phyloP scores from a whole-genome alignment of 2,329 filamentous ascomycete genomes.

The Cryphonectria carpinicola region DNA sequence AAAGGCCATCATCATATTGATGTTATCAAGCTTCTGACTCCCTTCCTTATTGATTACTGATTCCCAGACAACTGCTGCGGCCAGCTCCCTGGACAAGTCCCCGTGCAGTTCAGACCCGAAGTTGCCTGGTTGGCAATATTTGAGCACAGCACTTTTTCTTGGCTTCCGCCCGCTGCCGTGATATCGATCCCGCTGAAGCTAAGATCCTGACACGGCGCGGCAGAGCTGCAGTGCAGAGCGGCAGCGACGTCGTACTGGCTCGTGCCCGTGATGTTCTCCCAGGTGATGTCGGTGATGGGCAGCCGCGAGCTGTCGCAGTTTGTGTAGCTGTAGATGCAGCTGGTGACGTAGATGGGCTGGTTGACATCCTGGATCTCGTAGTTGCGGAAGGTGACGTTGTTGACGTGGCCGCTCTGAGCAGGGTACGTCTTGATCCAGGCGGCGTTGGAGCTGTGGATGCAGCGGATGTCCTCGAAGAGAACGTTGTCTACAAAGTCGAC shows the following conservation, averaged over 20 bases:
- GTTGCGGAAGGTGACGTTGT: conserved; percentile 50
- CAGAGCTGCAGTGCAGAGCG: conserved; percentile 49
- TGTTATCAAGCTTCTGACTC: neutral
- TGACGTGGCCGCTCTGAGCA: conserved; percentile 44
- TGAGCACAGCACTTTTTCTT: conserved; percentile 47
- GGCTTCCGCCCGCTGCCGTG: conserved; percentile 44
- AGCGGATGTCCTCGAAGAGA: conserved; percentile 43
- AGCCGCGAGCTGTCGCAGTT: conserved; percentile 46
- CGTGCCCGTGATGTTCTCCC: conserved; percentile 55
- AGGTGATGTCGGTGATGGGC: conserved; percentile 50
- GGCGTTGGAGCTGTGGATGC: conserved; percentile 44
- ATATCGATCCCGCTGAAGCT: conserved; percentile 51
- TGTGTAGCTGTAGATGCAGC: conserved; percentile 48
- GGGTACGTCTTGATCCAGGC: conserved; percentile 49
- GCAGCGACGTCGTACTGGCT: conserved; percentile 52
- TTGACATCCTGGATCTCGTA: conserved; percentile 46
- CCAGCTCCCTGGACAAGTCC: conserved; percentile 42
- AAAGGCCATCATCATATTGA: neutral
- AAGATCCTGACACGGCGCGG: conserved; percentile 48
- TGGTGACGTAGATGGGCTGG: conserved; percentile 53
- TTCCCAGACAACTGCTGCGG: conserved; percentile 44
- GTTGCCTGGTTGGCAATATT: conserved; percentile 44
- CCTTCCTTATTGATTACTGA: neutral
- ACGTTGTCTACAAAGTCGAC: conserved; percentile 43
- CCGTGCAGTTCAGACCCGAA: conserved; percentile 42